Evolutionary conservation across 129 eudicot species (phyloP).

Genomic region (Chrysanthemum seticuspe): DNA sequence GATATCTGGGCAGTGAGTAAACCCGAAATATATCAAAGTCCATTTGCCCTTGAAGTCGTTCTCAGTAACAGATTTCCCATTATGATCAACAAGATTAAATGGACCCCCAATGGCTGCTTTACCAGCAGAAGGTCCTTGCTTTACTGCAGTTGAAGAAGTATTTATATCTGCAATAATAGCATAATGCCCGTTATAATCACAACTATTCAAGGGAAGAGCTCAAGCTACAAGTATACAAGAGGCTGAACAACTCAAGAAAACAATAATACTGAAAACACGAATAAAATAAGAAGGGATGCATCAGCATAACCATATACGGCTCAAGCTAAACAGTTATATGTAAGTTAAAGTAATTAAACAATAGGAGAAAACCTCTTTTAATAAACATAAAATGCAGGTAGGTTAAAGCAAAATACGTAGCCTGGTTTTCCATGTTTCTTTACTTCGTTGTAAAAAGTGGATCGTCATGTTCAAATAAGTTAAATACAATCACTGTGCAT

Average conservation of each 20-base stretch:
- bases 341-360: background rate
- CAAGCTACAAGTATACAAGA: background rate
- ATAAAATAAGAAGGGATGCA: background rate
- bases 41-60: conserved; percentile 81
- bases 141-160: conserved; percentile 60
- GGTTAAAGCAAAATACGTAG: conserved; percentile 1
- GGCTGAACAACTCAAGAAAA: background rate
- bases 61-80: conserved; percentile 82
- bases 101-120: conserved; percentile 96
- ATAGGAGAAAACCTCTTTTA: background rate
- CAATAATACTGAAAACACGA: background rate
- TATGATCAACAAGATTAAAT: conserved; percentile 78
- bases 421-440: background rate
- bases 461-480: background rate
- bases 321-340: background rate
- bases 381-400: too few relatives aligned
- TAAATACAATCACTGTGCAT: background rate
- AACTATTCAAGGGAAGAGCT: background rate
- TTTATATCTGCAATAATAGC: conserved; percentile 56
- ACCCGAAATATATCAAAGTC: conserved; percentile 84
- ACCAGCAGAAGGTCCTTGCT: conserved; percentile 90
- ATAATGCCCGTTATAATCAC: background rate
- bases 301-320: background rate
- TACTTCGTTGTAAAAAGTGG: background rate
- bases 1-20: conserved; percentile 96